A percentile compares a stretch with the other conserved stretches of the same genome.
phyloP scores from a whole-genome alignment of 192 early-diverging fungal genomes.

The Dimargaris cristalligena region DNA sequence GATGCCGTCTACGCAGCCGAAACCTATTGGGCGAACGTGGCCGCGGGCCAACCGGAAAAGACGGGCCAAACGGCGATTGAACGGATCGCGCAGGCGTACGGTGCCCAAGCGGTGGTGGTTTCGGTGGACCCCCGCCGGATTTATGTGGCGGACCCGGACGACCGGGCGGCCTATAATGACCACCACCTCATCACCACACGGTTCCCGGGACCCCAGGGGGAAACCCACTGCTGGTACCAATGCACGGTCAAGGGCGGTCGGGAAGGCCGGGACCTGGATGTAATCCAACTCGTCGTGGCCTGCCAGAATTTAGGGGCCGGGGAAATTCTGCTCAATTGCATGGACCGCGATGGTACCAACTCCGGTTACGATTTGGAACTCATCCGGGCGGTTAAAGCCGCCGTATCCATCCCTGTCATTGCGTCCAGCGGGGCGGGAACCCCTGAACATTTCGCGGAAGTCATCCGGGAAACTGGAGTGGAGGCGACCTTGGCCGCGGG shows the following conservation, averaged over 20 bases:
- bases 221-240: conserved; percentile 96
- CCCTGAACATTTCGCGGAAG: conserved; percentile 73
- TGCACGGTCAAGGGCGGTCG: conserved; percentile 97
- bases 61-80: conserved; percentile 80
- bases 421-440: conserved; percentile 87
- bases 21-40: conserved; percentile 43
- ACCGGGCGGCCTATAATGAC: too few species aligned
- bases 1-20: conserved; percentile 99
- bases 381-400: conserved; percentile 55
- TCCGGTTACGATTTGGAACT: conserved; percentile 88
- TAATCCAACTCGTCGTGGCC: conserved; percentile 70
- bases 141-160: conserved; percentile 63
- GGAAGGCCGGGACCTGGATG: conserved; percentile 89
- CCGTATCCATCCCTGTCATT: conserved; percentile 90
- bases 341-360: conserved; percentile 98
- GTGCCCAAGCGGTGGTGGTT: conserved; percentile 94
- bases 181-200: conserved; percentile 61
- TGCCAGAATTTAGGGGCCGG: conserved; percentile 88
- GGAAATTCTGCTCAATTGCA: conserved; percentile 95
- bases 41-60: conserved; percentile 18
- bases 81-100: conserved; percentile 85
- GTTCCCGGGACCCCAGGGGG: conserved; percentile 75
- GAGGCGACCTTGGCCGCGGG: conserved; percentile 96
- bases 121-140: conserved; percentile 94
- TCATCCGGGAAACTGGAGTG: conserved; percentile 67